A percentile compares a stretch with the other conserved stretches of the same genome.
These are phyloP conservation scores for Arabis hirsuta DNA, from an alignment of 345 rosid genomes.

Conservation along the genomic window DNA sequence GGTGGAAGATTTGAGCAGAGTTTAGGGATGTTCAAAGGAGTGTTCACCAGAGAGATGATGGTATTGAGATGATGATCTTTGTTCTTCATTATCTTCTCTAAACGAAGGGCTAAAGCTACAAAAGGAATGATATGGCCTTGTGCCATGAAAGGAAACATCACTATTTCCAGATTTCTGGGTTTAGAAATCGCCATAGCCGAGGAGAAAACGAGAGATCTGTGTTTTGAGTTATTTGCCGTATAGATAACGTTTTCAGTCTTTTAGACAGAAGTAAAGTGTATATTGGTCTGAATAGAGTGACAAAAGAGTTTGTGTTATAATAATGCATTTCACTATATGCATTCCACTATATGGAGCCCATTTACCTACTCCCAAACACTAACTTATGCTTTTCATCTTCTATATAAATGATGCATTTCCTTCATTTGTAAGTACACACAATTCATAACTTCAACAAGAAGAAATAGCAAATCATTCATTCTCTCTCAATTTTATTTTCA, in stretches of 20 bases:
- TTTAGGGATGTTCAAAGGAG: constrained; percentile 63
- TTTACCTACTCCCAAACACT: no score
- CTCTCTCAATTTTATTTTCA: no score
- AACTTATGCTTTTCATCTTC: no score
- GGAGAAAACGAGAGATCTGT: not conserved
- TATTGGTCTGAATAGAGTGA: constrained; percentile 1
- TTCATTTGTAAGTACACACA: no score
- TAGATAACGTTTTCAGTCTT: constrained; percentile 4
- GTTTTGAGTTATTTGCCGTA: not conserved
- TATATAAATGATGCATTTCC: no score
- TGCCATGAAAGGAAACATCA: constrained; percentile 83
- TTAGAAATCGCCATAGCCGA: constrained; percentile 21
- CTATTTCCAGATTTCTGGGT: constrained; percentile 42
- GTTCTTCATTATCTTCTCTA: constrained; percentile 45
- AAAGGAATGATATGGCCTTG: constrained; percentile 85
- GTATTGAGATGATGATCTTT: constrained; percentile 3
- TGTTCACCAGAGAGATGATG: constrained; percentile 54
- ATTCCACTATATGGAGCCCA: no score
- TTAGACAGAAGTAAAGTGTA: constrained; percentile 19
- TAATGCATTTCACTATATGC: no score
- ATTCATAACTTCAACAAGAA: no score
- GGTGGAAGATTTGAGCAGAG: constrained; percentile 58
- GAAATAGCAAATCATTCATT: no score
- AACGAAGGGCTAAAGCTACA: constrained; percentile 65
- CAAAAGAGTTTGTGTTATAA: not conserved